phyloP scores from a whole-genome alignment of 345 rosid genomes.

The Garcia nutans region DNA sequence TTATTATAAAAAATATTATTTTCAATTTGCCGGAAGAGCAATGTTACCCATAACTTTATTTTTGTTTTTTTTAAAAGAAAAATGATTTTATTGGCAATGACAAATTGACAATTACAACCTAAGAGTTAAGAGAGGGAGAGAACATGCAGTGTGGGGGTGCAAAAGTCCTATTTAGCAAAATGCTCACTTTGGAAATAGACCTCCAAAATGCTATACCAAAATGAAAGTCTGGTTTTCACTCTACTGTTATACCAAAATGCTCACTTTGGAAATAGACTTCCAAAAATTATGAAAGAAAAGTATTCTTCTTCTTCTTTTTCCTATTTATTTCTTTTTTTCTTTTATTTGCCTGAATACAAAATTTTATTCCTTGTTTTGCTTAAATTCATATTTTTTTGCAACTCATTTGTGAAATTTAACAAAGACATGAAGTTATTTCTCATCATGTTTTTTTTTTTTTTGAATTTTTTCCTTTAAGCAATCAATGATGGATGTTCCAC shows the following conservation, averaged over 20 bases:
- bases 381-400: too few species aligned
- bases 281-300: too few species aligned
- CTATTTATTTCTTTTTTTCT: neutral
- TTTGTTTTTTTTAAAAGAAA: neutral
- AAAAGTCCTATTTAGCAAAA: too few species aligned
- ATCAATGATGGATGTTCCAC: neutral
- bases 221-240: neutral
- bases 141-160: neutral
- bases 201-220: too few species aligned
- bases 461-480: neutral
- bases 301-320: neutral
- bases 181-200: too few species aligned
- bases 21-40: slow-evolving; percentile 34
- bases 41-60: slow-evolving; percentile 33
- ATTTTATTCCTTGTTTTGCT: neutral
- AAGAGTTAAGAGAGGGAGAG: neutral
- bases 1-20: neutral
- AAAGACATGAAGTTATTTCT: too few species aligned
- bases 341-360: neutral
- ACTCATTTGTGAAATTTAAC: neutral
- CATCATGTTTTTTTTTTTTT: too few species aligned
- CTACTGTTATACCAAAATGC: neutral
- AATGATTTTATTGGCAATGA: slow-evolving; percentile 15
- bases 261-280: neutral
- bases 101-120: slow-evolving; percentile 8